Conservation (phyloP, 106 monocot genomes). For the Dendrobium chrysotoxum region DNA sequence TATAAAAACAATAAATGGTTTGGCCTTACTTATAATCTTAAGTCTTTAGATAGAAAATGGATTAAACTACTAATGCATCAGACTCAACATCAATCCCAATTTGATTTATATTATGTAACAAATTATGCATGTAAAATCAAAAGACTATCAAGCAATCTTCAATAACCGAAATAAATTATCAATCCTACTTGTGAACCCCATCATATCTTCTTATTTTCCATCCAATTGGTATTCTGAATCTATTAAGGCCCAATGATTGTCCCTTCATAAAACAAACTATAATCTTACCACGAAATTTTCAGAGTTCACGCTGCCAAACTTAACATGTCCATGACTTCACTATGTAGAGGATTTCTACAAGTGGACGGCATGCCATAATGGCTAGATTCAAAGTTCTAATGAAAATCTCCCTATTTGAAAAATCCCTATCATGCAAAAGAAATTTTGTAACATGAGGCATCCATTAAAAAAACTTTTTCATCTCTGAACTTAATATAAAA, state of each 20-base stretch:
- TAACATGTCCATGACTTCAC: background rate
- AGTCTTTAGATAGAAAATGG: too few species aligned
- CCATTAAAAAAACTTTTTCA: background rate
- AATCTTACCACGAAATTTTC: background rate
- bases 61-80: too few species aligned
- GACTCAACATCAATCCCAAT: too few species aligned
- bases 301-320: background rate
- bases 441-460: background rate
- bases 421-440: background rate
- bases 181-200: background rate
- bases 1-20: too few species aligned
- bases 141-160: too few species aligned
- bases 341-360: background rate
- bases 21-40: too few species aligned
- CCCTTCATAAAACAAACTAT: background rate
- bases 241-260: background rate
- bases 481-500: background rate
- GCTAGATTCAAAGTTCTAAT: background rate
- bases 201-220: background rate
- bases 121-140: too few species aligned
- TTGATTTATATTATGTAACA: too few species aligned
- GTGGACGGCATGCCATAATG: background rate
- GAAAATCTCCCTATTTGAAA: background rate
- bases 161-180: background rate
- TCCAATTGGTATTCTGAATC: background rate